These are phyloP conservation scores for Ustilago trichophora DNA, from an alignment of 1,284 basidiomycete species.

Conservation along the genomic window DNA sequence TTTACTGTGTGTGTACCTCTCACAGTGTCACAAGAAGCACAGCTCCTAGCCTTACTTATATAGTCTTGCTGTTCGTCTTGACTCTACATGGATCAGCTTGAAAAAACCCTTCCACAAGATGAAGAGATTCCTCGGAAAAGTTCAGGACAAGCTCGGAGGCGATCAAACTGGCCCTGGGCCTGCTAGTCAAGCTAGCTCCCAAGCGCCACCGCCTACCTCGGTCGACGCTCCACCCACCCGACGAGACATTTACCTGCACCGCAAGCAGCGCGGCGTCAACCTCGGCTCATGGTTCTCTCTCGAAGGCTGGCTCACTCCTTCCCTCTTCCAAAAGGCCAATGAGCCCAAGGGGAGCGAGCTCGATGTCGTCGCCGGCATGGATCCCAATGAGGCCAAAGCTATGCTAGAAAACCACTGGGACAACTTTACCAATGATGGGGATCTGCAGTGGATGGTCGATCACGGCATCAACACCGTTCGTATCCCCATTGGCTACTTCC, in stretches of 20 bases:
- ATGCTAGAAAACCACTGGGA: constrained; percentile 83
- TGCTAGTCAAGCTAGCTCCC: constrained; percentile 4
- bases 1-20: too few relatives aligned
- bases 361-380: constrained; percentile 75
- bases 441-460: constrained; percentile 74
- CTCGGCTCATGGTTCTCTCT: constrained; percentile 72
- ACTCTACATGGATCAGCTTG: too few relatives aligned
- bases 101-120: too few relatives aligned
- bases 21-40: too few relatives aligned
- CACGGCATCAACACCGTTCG: constrained; percentile 83
- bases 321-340: constrained; percentile 51
- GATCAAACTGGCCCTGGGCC: not conserved
- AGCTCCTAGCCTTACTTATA: too few relatives aligned
- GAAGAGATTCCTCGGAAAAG: constrained; percentile 45
- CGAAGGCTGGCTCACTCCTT: constrained; percentile 66
- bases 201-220: constrained; percentile 31
- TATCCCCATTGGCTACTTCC: constrained; percentile 75
- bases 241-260: constrained; percentile 72
- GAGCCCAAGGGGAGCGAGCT: constrained; percentile 66
- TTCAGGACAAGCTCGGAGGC: constrained; percentile 32
- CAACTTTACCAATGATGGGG: constrained; percentile 67
- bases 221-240: constrained; percentile 28
- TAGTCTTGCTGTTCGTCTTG: too few relatives aligned
- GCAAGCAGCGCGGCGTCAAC: constrained; percentile 83
- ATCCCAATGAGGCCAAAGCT: constrained; percentile 70